Percentiles rank a stretch among this genome's conserved stretches.
phyloP scores from a whole-genome alignment of 169 alveolate species.

The Plasmodium billcollinsi region DNA sequence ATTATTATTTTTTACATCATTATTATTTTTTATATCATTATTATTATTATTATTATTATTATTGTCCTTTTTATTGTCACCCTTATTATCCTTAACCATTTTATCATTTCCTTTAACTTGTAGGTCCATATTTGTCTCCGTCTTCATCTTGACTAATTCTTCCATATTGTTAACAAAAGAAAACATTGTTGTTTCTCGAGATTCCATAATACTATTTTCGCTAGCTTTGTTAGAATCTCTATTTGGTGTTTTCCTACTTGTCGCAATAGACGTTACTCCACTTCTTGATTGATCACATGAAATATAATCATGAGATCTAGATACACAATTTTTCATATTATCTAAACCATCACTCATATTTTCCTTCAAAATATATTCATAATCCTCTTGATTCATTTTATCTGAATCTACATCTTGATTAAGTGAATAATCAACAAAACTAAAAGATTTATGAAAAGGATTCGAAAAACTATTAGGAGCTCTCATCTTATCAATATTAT shows the following conservation, averaged over 20 bases:
- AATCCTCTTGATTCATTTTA: slow-evolving; percentile 14
- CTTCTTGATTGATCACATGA: slow-evolving; percentile 16
- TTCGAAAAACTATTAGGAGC: neutral
- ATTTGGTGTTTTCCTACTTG: neutral
- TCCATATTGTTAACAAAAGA: neutral
- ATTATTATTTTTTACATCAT: too few species aligned
- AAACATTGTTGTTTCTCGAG: neutral
- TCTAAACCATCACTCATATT: slow-evolving; percentile 18
- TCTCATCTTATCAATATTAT: slow-evolving; percentile 24
- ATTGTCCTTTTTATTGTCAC: too few species aligned
- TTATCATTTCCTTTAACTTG: too few species aligned
- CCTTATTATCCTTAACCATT: too few species aligned
- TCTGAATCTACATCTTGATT: slow-evolving; percentile 15
- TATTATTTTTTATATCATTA: too few species aligned
- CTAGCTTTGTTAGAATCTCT: neutral
- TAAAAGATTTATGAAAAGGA: slow-evolving; percentile 9
- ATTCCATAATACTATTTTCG: neutral
- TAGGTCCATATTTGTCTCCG: neutral
- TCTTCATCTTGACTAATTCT: neutral
- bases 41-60: too few species aligned
- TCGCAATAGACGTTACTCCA: neutral
- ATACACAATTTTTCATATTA: slow-evolving; percentile 6
- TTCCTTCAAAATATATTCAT: slow-evolving; percentile 30
- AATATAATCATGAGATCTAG: slow-evolving; percentile 17
- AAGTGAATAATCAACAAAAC: slow-evolving; percentile 10